Base-by-base conservation (phyloP, 2,329 filamentous ascomycete species). In the Talaromyces marneffei region DNA sequence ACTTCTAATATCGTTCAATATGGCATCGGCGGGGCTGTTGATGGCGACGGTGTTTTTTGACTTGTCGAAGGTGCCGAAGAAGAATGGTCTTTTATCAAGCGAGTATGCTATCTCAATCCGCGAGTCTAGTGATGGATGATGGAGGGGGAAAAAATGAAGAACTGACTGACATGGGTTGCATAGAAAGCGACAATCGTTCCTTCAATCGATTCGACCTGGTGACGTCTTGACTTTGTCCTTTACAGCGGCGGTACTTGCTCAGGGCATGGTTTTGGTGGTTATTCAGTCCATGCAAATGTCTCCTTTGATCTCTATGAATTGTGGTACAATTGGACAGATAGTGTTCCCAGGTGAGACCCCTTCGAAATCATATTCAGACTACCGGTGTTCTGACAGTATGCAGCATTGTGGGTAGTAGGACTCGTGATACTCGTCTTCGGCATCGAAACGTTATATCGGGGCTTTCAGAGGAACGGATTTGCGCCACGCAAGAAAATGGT, bases 321-420 rank as follows among this genome's bases (percentile, higher is more conserved):
- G 65, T 18, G n/a, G 27, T 20, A 50, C 55, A 40, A 44, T 64
- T 20, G 65, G 66, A 39, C 66, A 69, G 53, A 60, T 69, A 56
- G 62, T 67, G 12, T 70, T 68, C 63, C 65, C 65, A 54, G 61
- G 68, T 37, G n/a, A 46, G 9, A 5, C n/a, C n/a, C n/a, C 33
- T 14, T 16, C 14, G 10, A 5, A 23, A 27, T 14, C 40, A 44
- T 44, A 6, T n/a, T n/a, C 42, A 8, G 1, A 8, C 23, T 9
- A 48, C 4, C 42, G n/a, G 4, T 44, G 29, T 52, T 23, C 48
- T 40, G 16, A 42, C 18, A 16, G 9, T 3, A 44, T 44, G 42
- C 40, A 71, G 69, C 65, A 35, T 39, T 66, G 6, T 71, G 69
- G 69, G 64, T 69, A 44, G 64, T 69, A 37, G 66, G 65, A 18